phyloP scores from a whole-genome alignment of 352 stramenopile species.

The Phytophthora fragariae region DNA sequence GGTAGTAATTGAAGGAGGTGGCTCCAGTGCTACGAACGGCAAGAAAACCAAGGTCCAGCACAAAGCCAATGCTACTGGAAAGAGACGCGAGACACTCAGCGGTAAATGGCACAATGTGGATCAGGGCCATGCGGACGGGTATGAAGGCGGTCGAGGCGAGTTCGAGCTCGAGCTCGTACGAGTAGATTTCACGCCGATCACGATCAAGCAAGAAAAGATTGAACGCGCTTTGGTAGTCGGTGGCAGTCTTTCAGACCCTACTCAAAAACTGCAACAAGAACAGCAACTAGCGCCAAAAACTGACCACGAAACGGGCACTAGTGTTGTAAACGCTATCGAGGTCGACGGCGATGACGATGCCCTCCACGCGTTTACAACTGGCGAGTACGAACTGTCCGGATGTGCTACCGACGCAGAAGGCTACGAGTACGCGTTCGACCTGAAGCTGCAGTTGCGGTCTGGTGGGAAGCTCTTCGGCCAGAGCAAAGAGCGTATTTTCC shows the following conservation, averaged over 20 bases:
- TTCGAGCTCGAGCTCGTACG: constrained; percentile 63
- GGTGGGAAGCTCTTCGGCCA: constrained; percentile 47
- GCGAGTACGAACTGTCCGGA: constrained; percentile 61
- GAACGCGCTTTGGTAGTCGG: constrained; percentile 10
- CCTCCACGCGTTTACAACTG: constrained; percentile 59
- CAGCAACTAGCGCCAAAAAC: not conserved
- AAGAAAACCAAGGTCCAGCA: constrained; percentile 12
- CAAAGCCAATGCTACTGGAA: constrained; percentile 13
- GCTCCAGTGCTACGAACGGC: constrained; percentile 3
- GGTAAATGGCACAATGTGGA: constrained; percentile 77
- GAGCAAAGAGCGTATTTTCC: constrained; percentile 65
- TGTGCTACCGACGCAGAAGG: constrained; percentile 71
- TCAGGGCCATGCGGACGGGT: constrained; percentile 51
- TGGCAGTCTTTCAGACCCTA: not conserved
- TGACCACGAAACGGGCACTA: not conserved
- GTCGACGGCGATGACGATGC: constrained; percentile 39
- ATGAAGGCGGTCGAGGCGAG: constrained; percentile 59
- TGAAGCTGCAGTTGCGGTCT: constrained; percentile 52
- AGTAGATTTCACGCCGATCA: constrained; percentile 34
- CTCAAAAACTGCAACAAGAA: constrained; percentile 8
- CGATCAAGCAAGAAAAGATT: constrained; percentile 27
- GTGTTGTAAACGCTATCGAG: constrained; percentile 8
- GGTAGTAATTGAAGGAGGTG: constrained; percentile 38
- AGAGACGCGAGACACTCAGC: constrained; percentile 42
- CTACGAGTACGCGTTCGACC: constrained; percentile 77